phyloP scores from a whole-genome alignment of 768 basidiomycete species.

The Tulasnella sp. region DNA sequence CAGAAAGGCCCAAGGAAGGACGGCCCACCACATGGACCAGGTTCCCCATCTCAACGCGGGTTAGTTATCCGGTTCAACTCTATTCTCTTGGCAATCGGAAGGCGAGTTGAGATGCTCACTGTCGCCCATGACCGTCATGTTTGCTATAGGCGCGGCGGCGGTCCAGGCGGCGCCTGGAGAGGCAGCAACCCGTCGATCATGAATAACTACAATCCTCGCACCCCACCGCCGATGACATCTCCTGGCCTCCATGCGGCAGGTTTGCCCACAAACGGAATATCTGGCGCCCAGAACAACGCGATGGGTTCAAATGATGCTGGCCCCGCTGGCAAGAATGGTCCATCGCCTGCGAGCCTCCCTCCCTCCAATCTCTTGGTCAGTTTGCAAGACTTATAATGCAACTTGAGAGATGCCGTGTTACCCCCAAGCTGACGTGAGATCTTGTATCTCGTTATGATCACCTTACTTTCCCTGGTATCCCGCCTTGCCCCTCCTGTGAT shows the following conservation, averaged over 20 bases:
- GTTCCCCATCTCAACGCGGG: conserved; percentile 4
- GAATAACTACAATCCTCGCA: conserved; percentile 11
- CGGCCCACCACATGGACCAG: background rate
- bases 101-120: too few relatives aligned
- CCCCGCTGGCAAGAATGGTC: too few relatives aligned
- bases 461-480: background rate
- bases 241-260: too few relatives aligned
- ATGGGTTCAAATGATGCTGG: too few relatives aligned
- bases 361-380: conserved; percentile 9
- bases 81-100: too few relatives aligned
- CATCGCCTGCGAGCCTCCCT: background rate
- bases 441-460: background rate
- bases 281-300: too few relatives aligned
- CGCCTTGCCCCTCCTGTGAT: too few relatives aligned
- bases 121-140: too few relatives aligned
- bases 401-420: background rate
- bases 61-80: too few relatives aligned
- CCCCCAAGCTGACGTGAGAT: background rate
- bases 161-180: conserved; percentile 9
- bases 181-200: conserved; percentile 14
- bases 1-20: conserved; percentile 11
- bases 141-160: conserved; percentile 6
- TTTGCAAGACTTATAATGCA: background rate
- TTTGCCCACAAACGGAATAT: too few relatives aligned
- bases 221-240: background rate